Percentiles rank a stretch among this genome's conserved stretches.
These are phyloP conservation scores for Rhodotorula diobovata DNA, from an alignment of 768 basidiomycete species.

Conservation along the genomic window DNA sequence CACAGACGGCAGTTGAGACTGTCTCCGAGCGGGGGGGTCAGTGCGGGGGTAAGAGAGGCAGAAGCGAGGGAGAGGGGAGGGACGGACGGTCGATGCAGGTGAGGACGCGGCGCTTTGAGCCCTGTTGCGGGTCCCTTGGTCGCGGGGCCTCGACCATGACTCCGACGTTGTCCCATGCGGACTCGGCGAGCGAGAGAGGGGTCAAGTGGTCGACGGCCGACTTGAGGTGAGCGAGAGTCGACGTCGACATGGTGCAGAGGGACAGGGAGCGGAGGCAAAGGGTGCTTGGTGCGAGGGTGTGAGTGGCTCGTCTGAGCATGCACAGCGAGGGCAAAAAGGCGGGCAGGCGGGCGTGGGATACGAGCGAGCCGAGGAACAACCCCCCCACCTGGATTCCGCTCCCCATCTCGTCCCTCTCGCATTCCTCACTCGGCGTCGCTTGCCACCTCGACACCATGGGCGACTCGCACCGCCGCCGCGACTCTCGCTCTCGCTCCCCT, in stretches of 20 bases:
- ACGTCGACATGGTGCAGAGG: conserved; percentile 5
- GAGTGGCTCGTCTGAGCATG: background rate
- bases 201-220: conserved; percentile 12
- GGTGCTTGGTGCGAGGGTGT: background rate
- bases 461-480: background rate
- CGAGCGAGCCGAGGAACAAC: no score
- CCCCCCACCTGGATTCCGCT: no score
- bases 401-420: no score
- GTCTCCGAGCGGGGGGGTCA: background rate
- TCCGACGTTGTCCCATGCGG: conserved; percentile 38
- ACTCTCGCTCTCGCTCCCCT: conserved; percentile 3
- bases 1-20: conserved; percentile 29
- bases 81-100: conserved; percentile 32
- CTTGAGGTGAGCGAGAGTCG: conserved; percentile 19
- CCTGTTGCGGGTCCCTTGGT: background rate
- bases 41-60: background rate
- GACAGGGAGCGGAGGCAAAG: background rate
- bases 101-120: background rate
- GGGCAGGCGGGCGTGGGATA: no score
- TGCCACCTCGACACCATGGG: no score
- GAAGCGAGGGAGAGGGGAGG: background rate
- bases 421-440: no score
- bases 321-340: background rate
- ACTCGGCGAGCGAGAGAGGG: conserved; percentile 33
- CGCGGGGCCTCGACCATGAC: conserved; percentile 30